Conservation (phyloP, 768 basidiomycete species). For the Lyophyllum shimeji region DNA sequence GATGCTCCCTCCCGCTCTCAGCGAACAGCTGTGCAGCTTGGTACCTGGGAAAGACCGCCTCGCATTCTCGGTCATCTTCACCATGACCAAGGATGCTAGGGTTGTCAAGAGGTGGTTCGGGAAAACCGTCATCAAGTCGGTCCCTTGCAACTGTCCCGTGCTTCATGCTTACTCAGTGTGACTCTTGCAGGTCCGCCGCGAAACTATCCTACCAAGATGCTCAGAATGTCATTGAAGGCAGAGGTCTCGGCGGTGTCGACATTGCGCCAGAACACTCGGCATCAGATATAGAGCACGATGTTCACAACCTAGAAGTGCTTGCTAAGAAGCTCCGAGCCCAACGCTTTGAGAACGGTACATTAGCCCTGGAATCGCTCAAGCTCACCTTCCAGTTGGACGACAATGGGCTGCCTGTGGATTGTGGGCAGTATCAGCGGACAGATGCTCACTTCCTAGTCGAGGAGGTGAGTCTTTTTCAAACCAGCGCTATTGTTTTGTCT, state of each 20-base stretch:
- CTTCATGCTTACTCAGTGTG: not conserved
- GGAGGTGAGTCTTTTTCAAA: constrained; percentile 56
- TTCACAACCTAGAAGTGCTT: constrained; percentile 65
- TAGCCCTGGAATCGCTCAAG: constrained; percentile 67
- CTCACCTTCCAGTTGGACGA: constrained; percentile 82
- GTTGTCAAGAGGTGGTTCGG: constrained; percentile 91
- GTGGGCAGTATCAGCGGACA: constrained; percentile 56
- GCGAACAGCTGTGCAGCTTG: constrained; percentile 92
- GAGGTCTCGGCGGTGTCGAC: constrained; percentile 48
- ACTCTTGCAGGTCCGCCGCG: constrained; percentile 66
- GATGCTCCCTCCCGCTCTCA: constrained; percentile 94
- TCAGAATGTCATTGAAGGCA: constrained; percentile 80
- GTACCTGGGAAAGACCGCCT: constrained; percentile 86
- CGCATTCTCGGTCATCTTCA: constrained; percentile 88
- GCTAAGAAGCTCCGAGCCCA: constrained; percentile 70
- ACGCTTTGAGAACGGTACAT: constrained; percentile 79
- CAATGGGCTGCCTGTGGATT: constrained; percentile 77
- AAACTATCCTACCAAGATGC: constrained; percentile 84
- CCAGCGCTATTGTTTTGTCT: not conserved
- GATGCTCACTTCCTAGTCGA: constrained; percentile 85
- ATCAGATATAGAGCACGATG: constrained; percentile 70
- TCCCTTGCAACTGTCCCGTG: constrained; percentile 3
- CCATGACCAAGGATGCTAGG: constrained; percentile 77
- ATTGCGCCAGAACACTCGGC: constrained; percentile 59
- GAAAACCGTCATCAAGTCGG: constrained; percentile 87